Percentiles rank a stretch among this genome's conserved stretches.
Evolutionary conservation across 2,329 filamentous ascomycete genomes (phyloP).

Genomic region (Huntiella savannae): DNA sequence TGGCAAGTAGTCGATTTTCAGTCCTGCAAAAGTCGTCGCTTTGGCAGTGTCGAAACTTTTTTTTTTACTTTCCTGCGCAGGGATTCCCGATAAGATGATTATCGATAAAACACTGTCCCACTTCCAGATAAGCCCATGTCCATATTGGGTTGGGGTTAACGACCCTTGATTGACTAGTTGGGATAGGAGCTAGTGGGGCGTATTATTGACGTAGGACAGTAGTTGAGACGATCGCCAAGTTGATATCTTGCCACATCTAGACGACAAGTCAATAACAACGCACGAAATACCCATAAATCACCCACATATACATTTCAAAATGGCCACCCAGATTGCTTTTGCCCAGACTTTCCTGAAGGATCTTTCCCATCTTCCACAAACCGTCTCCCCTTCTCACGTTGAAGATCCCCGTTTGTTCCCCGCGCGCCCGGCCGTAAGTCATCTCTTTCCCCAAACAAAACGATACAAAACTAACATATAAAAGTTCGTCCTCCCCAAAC

Average conservation of each 20-base stretch:
- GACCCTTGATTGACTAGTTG: background rate
- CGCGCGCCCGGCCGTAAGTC: slow-evolving; percentile 49
- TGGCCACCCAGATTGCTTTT: slow-evolving; percentile 55
- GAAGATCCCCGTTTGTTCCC: slow-evolving; percentile 68
- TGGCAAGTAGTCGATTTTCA: background rate
- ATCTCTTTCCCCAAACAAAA: too few relatives aligned
- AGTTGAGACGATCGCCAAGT: background rate
- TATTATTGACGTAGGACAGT: background rate
- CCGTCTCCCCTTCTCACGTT: slow-evolving; percentile 77
- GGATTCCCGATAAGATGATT: slow-evolving; percentile 8
- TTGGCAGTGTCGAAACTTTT: slow-evolving; percentile 22
- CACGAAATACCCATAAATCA: background rate
- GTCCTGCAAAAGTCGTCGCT: background rate
- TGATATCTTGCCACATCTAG: too few relatives aligned
- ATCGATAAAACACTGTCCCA: background rate
- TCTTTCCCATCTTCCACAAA: slow-evolving; percentile 60
- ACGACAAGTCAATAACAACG: background rate
- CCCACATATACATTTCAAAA: background rate
- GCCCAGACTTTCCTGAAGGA: slow-evolving; percentile 65
- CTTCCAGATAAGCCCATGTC: slow-evolving; percentile 4
- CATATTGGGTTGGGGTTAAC: background rate
- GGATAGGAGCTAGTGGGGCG: slow-evolving; percentile 2
- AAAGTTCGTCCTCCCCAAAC: slow-evolving; percentile 7
- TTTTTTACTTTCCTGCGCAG: slow-evolving; percentile 14
- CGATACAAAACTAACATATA: slow-evolving; percentile 3